Evolutionary conservation across 2,329 filamentous ascomycete species (phyloP), one percentile per base, ranked within the genome.

Genomic region (Daldinia sp.): DNA sequence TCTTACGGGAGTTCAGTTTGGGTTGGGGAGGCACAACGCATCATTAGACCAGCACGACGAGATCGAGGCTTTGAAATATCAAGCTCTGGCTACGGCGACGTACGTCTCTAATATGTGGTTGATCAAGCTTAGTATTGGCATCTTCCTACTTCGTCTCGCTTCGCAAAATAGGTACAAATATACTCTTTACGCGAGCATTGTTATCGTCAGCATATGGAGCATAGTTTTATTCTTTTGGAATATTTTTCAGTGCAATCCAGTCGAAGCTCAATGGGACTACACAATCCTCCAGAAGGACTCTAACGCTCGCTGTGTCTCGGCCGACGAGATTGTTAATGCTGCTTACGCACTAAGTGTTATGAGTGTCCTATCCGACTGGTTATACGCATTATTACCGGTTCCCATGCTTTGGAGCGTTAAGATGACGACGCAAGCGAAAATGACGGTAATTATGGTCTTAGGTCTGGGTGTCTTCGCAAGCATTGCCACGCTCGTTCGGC

Each of bases 81-180:
- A 85, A 76, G 80, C 83, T 21, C 68, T 85, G 27, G 81, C 81
- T 9, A 82, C 82, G 0, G 80, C 78, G 5, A 80, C 79, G 1
- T 85, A 85, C 57, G 74, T 85, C 43, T 64, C 80, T 8, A 78
- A 83, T 63, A 86, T 86, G 83, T 81, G 85, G 78, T 80, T 86
- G 62, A 80, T 85, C 73, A 86, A 86, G 73, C 73, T 85, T 51
- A 83, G 83, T 73, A 85, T 86, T 49, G 81, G 79, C 30, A 74
- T 85, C 60, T 84, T 85, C 62, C 77, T 85, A 7, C 72, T 86
- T 15, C 78, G 82, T 4, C 74, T 85, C 13, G 79, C 82, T 1
- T 77, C 78, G 3, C 74, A 78, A 39, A 79, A 75, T 47, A 71
- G 79, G 17, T 86, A 85, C 69, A 80, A 76, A 19, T 83, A 78